Conservation (phyloP, 2,329 filamentous ascomycete species). For the Alternaria dauci region DNA sequence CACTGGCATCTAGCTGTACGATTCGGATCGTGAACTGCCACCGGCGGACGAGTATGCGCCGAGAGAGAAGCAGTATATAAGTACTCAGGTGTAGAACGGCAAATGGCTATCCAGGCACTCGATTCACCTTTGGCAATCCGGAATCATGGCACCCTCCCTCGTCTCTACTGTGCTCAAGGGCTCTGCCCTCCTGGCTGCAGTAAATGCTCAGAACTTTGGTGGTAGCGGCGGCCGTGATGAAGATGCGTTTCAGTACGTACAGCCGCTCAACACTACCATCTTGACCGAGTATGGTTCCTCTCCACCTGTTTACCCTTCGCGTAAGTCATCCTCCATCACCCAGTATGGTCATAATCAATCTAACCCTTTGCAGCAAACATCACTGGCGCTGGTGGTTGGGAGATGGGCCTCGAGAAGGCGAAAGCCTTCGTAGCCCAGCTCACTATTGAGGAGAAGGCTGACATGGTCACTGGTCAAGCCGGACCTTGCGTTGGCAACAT, state of each 20-base stretch:
- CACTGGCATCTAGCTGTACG: constrained; percentile 2
- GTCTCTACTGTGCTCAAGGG: constrained; percentile 31
- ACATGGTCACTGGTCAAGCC: constrained; percentile 52
- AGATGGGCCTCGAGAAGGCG: constrained; percentile 44
- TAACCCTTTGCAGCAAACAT: constrained; percentile 53
- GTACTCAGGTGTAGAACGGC: background rate
- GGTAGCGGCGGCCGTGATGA: constrained; percentile 24
- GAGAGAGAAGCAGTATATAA: constrained; percentile 30
- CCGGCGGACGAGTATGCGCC: constrained; percentile 7
- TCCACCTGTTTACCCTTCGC: constrained; percentile 39
- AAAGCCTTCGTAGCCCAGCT: constrained; percentile 43
- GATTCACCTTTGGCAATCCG: constrained; percentile 12
- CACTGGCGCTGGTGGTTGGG: constrained; percentile 44
- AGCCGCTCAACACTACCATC: constrained; percentile 43
- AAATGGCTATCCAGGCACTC: constrained; percentile 9
- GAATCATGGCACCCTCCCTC: constrained; percentile 40
- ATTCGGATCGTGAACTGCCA: constrained; percentile 2
- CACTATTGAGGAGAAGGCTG: constrained; percentile 44
- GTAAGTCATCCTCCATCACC: constrained; percentile 23
- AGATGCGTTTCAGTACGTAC: constrained; percentile 39
- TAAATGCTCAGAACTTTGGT: constrained; percentile 37
- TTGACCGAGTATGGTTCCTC: constrained; percentile 41
- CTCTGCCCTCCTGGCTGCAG: constrained; percentile 32
- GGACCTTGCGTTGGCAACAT: constrained; percentile 65
- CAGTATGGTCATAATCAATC: background rate